Percentiles rank a stretch among this genome's conserved stretches.
phyloP scores from a whole-genome alignment of 2,329 filamentous ascomycete species.

The Colletotrichum zoysiae region DNA sequence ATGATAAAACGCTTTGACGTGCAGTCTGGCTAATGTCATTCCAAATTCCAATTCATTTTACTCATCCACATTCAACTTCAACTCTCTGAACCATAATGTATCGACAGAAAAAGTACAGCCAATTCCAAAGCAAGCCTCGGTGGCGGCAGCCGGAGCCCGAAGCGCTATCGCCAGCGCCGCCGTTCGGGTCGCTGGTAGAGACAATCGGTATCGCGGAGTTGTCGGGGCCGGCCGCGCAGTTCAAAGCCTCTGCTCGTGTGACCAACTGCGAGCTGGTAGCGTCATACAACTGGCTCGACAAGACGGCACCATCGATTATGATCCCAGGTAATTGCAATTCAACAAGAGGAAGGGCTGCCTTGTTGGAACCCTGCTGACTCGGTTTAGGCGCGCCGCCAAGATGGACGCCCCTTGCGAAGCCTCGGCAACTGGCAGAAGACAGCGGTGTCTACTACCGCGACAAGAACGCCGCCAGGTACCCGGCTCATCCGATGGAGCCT shows the following conservation, averaged over 20 bases:
- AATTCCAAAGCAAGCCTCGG: constrained; percentile 9
- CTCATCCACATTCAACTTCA: neutral
- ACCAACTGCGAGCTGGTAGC: constrained; percentile 45
- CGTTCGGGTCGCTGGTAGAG: constrained; percentile 29
- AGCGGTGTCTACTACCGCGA: constrained; percentile 65
- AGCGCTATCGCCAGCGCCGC: constrained; percentile 15
- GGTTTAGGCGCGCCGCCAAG: constrained; percentile 60
- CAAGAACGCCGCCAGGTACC: constrained; percentile 63
- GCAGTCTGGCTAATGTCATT: no score
- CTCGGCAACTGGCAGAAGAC: constrained; percentile 57
- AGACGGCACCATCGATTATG: constrained; percentile 46
- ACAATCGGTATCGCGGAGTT: constrained; percentile 13
- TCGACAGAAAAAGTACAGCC: neutral
- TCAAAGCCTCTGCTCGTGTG: constrained; percentile 20
- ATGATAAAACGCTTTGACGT: neutral
- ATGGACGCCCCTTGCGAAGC: constrained; percentile 59
- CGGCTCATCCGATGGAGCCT: constrained; percentile 64
- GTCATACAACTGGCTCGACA: constrained; percentile 55
- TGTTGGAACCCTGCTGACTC: neutral
- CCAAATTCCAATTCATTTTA: neutral
- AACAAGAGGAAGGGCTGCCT: neutral
- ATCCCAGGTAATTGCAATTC: constrained; percentile 49
- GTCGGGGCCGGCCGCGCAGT: neutral
- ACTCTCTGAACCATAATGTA: neutral
- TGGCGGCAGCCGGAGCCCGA: constrained; percentile 4